A percentile compares a stretch with the other conserved stretches of the same genome.
Conservation (phyloP, 768 basidiomycete species). For the Tulasnella sp. region DNA sequence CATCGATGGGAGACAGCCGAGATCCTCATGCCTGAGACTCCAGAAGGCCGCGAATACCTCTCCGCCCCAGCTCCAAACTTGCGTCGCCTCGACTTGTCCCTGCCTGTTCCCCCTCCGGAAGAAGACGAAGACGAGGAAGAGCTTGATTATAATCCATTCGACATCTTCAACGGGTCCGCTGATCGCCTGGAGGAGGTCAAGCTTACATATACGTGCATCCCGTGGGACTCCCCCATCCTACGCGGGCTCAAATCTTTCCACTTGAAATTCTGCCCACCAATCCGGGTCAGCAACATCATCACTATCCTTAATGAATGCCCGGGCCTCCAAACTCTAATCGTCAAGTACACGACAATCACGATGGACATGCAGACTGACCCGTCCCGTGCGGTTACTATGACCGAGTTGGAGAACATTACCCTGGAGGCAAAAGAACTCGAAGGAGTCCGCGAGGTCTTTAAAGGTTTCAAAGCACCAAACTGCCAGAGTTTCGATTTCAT, state of each 20-base stretch:
- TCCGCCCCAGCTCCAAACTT: background rate
- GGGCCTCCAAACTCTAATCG: too few species aligned
- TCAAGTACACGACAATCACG: too few species aligned
- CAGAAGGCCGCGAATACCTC: background rate
- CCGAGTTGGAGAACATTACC: background rate
- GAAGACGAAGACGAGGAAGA: background rate
- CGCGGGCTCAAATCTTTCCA: background rate
- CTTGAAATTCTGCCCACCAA: background rate
- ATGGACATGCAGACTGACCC: too few species aligned
- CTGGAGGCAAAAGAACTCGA: background rate
- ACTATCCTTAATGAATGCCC: background rate
- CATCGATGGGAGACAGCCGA: background rate
- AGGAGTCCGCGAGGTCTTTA: background rate
- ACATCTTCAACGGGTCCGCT: background rate
- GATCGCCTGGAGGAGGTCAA: background rate
- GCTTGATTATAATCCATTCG: background rate
- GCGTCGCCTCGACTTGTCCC: background rate
- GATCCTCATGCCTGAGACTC: background rate
- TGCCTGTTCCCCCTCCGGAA: background rate
- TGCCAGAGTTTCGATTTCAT: background rate
- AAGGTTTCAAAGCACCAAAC: background rate
- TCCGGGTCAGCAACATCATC: background rate
- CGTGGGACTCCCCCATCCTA: background rate
- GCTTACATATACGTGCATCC: background rate
- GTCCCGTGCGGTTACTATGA: background rate